Evolutionary conservation across 2,329 filamentous ascomycete species (phyloP).

Genomic region (Cyphellophora attinorum): DNA sequence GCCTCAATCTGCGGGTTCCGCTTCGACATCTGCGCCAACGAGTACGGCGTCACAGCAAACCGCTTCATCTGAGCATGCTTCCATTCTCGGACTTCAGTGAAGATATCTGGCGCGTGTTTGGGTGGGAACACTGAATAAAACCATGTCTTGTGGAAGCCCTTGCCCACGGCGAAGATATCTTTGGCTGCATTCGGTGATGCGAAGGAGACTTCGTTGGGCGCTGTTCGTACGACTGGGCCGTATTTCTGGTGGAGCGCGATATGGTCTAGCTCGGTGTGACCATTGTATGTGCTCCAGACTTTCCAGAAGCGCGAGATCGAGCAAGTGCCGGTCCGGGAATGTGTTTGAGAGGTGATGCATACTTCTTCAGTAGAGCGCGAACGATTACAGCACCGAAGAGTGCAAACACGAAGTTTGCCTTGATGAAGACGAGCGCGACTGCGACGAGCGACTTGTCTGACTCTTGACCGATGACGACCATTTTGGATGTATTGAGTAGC

Average conservation of each 20-base stretch:
- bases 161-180: slow-evolving; percentile 38
- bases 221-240: slow-evolving; percentile 39
- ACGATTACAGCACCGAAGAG: background rate
- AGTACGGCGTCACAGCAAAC: slow-evolving; percentile 23
- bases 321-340: slow-evolving; percentile 34
- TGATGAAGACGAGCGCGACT: background rate
- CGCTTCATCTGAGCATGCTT: slow-evolving; percentile 48
- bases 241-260: slow-evolving; percentile 28
- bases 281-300: slow-evolving; percentile 26
- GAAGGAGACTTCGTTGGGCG: slow-evolving; percentile 39
- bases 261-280: slow-evolving; percentile 28
- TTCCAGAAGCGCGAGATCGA: slow-evolving; percentile 31
- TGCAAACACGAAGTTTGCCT: background rate
- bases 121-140: slow-evolving; percentile 48
- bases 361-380: slow-evolving; percentile 30
- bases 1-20: slow-evolving; percentile 19
- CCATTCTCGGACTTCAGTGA: slow-evolving; percentile 45
- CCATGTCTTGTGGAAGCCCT: slow-evolving; percentile 43
- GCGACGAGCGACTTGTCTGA: background rate
- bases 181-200: slow-evolving; percentile 37
- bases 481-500: background rate
- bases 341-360: slow-evolving; percentile 32
- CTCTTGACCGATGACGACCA: background rate
- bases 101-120: slow-evolving; percentile 40
- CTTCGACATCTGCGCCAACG: slow-evolving; percentile 18